A percentile compares a stretch with the other conserved stretches of the same genome.
Evolutionary conservation across 495 filamentous ascomycete species (phyloP).

Genomic region (Astrothelium macrocarpum): DNA sequence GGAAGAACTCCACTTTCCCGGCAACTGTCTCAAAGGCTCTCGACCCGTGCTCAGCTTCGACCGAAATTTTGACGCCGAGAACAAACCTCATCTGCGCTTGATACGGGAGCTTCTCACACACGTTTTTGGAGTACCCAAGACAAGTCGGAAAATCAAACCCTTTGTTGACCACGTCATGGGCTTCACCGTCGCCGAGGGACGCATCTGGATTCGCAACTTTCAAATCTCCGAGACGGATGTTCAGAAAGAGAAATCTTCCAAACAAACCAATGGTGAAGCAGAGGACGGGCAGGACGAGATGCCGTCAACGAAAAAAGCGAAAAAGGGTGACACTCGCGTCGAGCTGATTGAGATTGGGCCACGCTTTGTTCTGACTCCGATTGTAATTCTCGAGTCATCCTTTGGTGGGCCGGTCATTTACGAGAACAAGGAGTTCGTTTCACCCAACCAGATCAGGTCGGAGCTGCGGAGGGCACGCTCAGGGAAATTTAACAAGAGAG

Average conservation of each 20-base stretch:
- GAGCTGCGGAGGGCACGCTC: constrained; percentile 70
- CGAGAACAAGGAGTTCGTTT: constrained; percentile 97
- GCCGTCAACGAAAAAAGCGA: constrained; percentile 26
- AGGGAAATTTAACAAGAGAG: constrained; percentile 58
- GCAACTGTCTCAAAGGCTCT: constrained; percentile 92
- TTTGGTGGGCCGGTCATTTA: constrained; percentile 97
- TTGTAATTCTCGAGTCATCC: constrained; percentile 87
- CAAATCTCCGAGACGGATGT: constrained; percentile 78
- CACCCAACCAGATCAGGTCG: constrained; percentile 83
- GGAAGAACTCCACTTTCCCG: constrained; percentile 91
- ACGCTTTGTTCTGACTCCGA: constrained; percentile 88
- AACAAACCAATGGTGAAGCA: constrained; percentile 14
- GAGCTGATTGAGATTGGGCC: constrained; percentile 90
- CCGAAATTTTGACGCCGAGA: constrained; percentile 69
- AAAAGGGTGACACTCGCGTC: constrained; percentile 54
- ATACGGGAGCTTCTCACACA: constrained; percentile 83
- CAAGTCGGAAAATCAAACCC: constrained; percentile 79
- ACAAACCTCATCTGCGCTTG: constrained; percentile 56
- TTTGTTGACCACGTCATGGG: constrained; percentile 93
- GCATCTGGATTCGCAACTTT: constrained; percentile 94
- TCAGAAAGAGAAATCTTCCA: constrained; percentile 34
- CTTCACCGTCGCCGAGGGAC: constrained; percentile 86
- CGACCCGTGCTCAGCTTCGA: constrained; percentile 95
- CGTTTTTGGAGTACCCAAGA: constrained; percentile 87
- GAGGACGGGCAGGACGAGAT: constrained; percentile 11